Evolutionary conservation across 2,329 filamentous ascomycete genomes (phyloP).

Genomic region (Alternaria rosae): DNA sequence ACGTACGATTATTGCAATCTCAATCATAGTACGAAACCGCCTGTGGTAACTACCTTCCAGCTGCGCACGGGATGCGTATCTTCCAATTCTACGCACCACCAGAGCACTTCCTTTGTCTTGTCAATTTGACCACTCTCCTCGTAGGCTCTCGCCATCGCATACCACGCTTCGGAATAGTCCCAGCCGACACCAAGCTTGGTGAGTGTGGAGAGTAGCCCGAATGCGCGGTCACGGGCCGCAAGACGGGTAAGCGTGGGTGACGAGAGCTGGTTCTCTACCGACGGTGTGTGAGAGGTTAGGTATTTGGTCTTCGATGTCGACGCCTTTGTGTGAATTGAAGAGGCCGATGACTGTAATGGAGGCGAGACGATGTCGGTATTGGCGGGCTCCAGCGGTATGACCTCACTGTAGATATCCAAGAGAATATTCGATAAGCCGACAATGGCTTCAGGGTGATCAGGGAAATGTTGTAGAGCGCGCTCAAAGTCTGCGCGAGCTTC

Average conservation of each 20-base stretch:
- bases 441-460: slow-evolving; percentile 80
- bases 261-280: slow-evolving; percentile 53
- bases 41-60: slow-evolving; percentile 71
- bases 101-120: slow-evolving; percentile 89
- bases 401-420: slow-evolving; percentile 80
- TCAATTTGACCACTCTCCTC: slow-evolving; percentile 85
- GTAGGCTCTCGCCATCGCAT: slow-evolving; percentile 82
- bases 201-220: slow-evolving; percentile 78
- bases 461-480: slow-evolving; percentile 77
- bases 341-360: slow-evolving; percentile 12
- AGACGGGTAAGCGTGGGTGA: slow-evolving; percentile 80
- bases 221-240: slow-evolving; percentile 89
- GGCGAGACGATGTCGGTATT: slow-evolving; percentile 33
- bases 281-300: slow-evolving; percentile 60
- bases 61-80: slow-evolving; percentile 80
- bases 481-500: slow-evolving; percentile 81
- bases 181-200: slow-evolving; percentile 88
- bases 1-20: background rate
- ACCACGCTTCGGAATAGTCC: slow-evolving; percentile 95
- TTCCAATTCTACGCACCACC: slow-evolving; percentile 97
- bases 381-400: slow-evolving; percentile 64
- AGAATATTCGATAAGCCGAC: slow-evolving; percentile 85
- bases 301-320: slow-evolving; percentile 42
- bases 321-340: slow-evolving; percentile 9
- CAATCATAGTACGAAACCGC: slow-evolving; percentile 42